Evolutionary conservation across 1,284 basidiomycete genomes (phyloP), one percentile per base, ranked within the genome.

Genomic region (Ceraceosorus bombacis): DNA sequence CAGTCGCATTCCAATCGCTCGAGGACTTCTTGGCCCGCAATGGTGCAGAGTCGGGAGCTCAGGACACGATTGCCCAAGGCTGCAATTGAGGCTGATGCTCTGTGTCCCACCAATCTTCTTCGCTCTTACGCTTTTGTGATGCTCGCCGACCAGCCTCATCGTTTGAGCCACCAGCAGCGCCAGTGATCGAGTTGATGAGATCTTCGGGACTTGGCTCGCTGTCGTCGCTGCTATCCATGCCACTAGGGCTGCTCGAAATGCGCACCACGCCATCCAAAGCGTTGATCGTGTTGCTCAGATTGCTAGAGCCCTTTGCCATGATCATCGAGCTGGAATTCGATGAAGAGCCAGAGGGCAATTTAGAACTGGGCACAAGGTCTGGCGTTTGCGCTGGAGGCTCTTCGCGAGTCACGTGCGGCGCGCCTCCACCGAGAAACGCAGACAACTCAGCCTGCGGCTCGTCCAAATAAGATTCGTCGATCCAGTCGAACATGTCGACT

Each of bases 381-480:
- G 68, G 68, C 41, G 68, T 69, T 58, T 69, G 65, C 9, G 61
- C 65, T 40, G 65, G 63, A 17, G 65, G 65, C 53, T 65, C 65
- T 57, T 62, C 66, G 49, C 62, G 63, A 38, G 64, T 9, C 13
- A 36, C 6, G 49, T 9, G 12, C 5, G 57, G 59, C 10, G 49
- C 46, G 15, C 59, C 57, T 4, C 59, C 57, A 2, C 65, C 65
- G 27, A 71, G 61, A 17, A 69, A 59, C n/a, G 66, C 58, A 41
- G 64, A 54, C 27, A 71, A 53, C 38, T 69, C 69, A 27, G 65
- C 57, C 7, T 69, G 62, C 39, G 67, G 46, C 15, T 70, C 68
- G 13, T 58, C 54, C 41, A 17, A 27, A 55, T 62, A 65, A 2
- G 68, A 62, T 48, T 70, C 66, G 54, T 71, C 67, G 60, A 71